Base-by-base conservation (phyloP, 805 yeast genomes). In the Torulaspora microellipsoides region DNA sequence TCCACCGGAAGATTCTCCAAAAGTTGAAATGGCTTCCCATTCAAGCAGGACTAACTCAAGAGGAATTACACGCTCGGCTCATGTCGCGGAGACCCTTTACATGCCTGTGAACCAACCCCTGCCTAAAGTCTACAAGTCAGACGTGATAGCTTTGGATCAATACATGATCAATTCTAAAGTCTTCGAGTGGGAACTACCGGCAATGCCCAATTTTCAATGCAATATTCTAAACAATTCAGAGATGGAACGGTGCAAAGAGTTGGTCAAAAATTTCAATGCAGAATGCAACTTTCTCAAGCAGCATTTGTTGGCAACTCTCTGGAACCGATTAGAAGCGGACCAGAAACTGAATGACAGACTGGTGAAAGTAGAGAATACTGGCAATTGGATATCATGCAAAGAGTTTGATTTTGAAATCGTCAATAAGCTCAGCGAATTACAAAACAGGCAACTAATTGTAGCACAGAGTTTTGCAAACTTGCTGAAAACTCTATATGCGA, bases 81-180 rank as follows among this genome's bases (percentile, higher is more conserved):
- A 40, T 9, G 39, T 31, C 15, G 40, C 38, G n/a, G 54, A 53
- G 13, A 47, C 41, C 27, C 45, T 55, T n/a, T 56, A 56, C n/a
- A 54, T 54, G 36, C 62, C 64, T 7, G 64, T 59, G 8, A 59
- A 59, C 32, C 47, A 46, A 20, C 51, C 62, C 1, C 42, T 59
- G 38, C 64, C 64, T 8, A 46, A 59, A 27, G 38, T 55, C 10
- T 59, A 59, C 36, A 59, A 54, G 32, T 43, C 47, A 13, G 59
- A 57, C 12, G 34, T 37, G 2, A 40, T 59, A 17, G 40, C 51
- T 1, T 34, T 38, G 11, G 44, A 47, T 13, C 53, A 53, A 27
- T 46, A 53, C 29, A 46, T 40, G 15, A 42, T 54, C 13, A 46
- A 53, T 14, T 32, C 49, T 8, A 31, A 45, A 9, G 40, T 48